These are phyloP conservation scores for Termitomyces sp. DNA, from an alignment of 768 basidiomycete genomes.

Conservation along the genomic window DNA sequence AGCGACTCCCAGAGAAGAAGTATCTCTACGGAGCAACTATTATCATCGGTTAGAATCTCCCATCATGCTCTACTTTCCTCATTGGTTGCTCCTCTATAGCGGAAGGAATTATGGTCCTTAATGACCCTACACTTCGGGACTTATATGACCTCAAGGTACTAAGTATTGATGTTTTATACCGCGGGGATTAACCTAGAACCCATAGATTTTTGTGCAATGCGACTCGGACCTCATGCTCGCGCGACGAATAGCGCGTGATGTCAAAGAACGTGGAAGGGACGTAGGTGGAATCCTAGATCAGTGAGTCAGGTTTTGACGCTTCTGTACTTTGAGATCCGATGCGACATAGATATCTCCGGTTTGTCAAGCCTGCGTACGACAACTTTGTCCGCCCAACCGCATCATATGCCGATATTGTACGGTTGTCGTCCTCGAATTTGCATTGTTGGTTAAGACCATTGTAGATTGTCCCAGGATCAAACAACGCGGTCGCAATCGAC, in stretches of 20 bases:
- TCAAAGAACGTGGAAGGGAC: slow-evolving; percentile 79
- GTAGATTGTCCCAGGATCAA: slow-evolving; percentile 92
- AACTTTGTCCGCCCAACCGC: slow-evolving; percentile 89
- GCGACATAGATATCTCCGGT: slow-evolving; percentile 71
- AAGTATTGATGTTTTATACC: neutral
- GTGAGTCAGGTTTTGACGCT: slow-evolving; percentile 30
- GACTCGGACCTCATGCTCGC: slow-evolving; percentile 98
- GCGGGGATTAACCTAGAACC: neutral
- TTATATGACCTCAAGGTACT: slow-evolving; percentile 88
- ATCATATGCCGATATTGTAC: slow-evolving; percentile 83
- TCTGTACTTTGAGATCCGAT: neutral
- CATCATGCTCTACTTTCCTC: neutral
- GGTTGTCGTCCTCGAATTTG: slow-evolving; percentile 8
- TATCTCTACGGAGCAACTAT: slow-evolving; percentile 93
- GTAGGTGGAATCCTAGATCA: slow-evolving; percentile 89
- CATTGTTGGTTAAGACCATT: neutral
- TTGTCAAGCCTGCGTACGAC: slow-evolving; percentile 93
- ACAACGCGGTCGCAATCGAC: slow-evolving; percentile 89
- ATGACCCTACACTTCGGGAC: slow-evolving; percentile 69
- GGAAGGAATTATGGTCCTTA: slow-evolving; percentile 89
- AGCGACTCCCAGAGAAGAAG: slow-evolving; percentile 70
- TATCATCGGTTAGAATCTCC: slow-evolving; percentile 59
- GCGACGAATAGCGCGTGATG: slow-evolving; percentile 82
- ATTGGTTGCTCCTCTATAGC: slow-evolving; percentile 31
- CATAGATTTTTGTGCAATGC: slow-evolving; percentile 82